Evolutionary conservation across 2,329 filamentous ascomycete genomes (phyloP), one percentile per base, ranked within the genome.

Genomic region (Plectosphaerella plurivora): DNA sequence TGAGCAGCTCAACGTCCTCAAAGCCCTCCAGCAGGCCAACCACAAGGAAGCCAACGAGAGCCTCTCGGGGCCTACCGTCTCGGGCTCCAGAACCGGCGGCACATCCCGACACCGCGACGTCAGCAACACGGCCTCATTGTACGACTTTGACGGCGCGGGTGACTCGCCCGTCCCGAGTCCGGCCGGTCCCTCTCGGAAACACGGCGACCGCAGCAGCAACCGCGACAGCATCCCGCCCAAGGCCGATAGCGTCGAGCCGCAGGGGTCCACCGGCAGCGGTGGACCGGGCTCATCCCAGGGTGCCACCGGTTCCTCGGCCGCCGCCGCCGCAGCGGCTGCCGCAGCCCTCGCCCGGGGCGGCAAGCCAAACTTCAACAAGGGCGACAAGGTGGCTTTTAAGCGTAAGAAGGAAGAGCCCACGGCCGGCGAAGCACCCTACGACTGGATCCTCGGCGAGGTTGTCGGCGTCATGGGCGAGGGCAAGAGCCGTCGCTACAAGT

Each of bases 361-460:
- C 53, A 83, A 82, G 63, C 73, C 84, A 25, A 71, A 76, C 14
- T 87, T 86, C 58, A 70, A 74, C 53, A 80, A 81, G 57, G 79
- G 79, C n/a, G 83, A 86, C 56, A 79, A 84, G 53, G 84, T 87
- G 5, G 84, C 83, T 0, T 87, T 87, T 69, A 83, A 82, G 60
- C 79, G 83, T 1, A 86, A 84, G 61, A 69, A 72, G 18, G 63
- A 70, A 8, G 69, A 57, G 41, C 56, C 56, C 67, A 54, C 73
- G 69, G 48, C 71, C 65, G 59, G 77, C 74, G 65, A 81, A 66
- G 63, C 73, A 69, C 59, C 63, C 18, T 64, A 68, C 4, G 85
- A 88, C 59, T 88, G 84, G 77, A 92, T 92, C 51, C 81, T 92
- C 47, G 89, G 89, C 49, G 87, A 88, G 54, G 89, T 93, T 49